Percentiles rank a stretch among this genome's conserved stretches.
Evolutionary conservation across 2,329 filamentous ascomycete genomes (phyloP).

Genomic region (Talaromyces sp.): DNA sequence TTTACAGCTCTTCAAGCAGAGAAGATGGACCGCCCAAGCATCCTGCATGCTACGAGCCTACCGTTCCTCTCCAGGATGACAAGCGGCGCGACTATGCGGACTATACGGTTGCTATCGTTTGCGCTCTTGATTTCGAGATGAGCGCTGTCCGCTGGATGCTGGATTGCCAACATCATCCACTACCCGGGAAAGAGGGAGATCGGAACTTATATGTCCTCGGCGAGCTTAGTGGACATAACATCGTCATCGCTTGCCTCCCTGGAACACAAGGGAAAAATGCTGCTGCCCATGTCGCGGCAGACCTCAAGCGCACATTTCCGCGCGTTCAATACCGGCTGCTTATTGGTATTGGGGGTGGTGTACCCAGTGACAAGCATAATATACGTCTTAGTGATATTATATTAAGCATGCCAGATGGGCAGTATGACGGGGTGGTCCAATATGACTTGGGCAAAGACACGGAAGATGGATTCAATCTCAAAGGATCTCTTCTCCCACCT

Average conservation of each 20-base stretch:
- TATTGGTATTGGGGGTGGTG: constrained; percentile 10
- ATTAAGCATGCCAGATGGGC: constrained; percentile 23
- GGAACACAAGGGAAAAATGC: constrained; percentile 6
- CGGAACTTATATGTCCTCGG: constrained; percentile 10
- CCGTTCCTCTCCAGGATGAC: background rate
- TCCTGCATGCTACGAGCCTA: background rate
- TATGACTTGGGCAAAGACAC: constrained; percentile 29
- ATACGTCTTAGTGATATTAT: constrained; percentile 27
- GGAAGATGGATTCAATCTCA: constrained; percentile 23
- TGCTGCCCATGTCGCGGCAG: background rate
- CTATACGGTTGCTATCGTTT: constrained; percentile 3
- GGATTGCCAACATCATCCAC: background rate
- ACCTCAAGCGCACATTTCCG: constrained; percentile 4
- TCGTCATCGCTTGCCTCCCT: constrained; percentile 13
- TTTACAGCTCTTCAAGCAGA: background rate
- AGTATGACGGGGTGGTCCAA: constrained; percentile 27
- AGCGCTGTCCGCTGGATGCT: constrained; percentile 9
- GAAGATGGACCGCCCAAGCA: background rate
- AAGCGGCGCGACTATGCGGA: background rate
- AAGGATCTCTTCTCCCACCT: constrained; percentile 21
- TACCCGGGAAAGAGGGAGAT: background rate
- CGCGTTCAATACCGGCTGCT: background rate
- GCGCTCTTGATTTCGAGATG: constrained; percentile 4
- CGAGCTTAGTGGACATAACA: constrained; percentile 9
- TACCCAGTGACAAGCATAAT: constrained; percentile 2